Base-by-base conservation (phyloP, 306 rosid species). In the Inga oerstediana region DNA sequence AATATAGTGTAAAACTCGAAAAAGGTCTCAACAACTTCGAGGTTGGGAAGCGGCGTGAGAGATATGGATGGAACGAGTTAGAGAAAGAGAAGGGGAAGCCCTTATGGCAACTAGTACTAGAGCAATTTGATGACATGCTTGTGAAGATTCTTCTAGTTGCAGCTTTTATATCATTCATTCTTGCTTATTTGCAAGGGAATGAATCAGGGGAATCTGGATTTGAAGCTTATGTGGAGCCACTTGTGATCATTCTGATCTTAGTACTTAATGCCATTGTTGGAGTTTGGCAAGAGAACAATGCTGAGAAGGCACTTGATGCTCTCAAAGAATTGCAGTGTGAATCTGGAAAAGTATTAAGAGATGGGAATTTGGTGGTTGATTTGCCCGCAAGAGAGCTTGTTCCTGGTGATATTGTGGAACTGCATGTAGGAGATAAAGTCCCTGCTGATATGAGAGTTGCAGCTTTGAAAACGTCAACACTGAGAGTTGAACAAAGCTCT, bases 361-460 rank as follows among this genome's bases (percentile, higher is more conserved):
- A 92, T 43, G 94, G 91, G 7, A 49, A 70, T 80, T 73, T 90
- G 12, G 87, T 91, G 86, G 97, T 97, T 2, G 90, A 93, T 78
- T 89, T 93, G 84, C 97, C 97, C 75, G 90, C 98, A 11, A 54
- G 91, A 19, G 95, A 91, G 87, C 89, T 94, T 62, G 92, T 94
- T 64, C 98, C 97, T 1, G 98, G 98, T n/a, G 98, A 94, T 79
- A 87, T 94, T 72, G 94, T 94, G 73, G 97, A 92, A 52, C 68
- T 94, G 75, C 87, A 80, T 39, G 97, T 91, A 39, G 98, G 98
- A 75, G 98, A 94, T 74, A 94, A 92, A 86, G 97, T 91, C 43
- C 97, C 98, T 1, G 98, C 98, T 35, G 98, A 94, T 65, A 91
- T 94, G 98, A 89, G 98, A 84, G 86, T 94, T 64, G 93, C 91